Base-by-base conservation (phyloP, 805 yeast species). In the Metschnikowia baotianmanensis region DNA sequence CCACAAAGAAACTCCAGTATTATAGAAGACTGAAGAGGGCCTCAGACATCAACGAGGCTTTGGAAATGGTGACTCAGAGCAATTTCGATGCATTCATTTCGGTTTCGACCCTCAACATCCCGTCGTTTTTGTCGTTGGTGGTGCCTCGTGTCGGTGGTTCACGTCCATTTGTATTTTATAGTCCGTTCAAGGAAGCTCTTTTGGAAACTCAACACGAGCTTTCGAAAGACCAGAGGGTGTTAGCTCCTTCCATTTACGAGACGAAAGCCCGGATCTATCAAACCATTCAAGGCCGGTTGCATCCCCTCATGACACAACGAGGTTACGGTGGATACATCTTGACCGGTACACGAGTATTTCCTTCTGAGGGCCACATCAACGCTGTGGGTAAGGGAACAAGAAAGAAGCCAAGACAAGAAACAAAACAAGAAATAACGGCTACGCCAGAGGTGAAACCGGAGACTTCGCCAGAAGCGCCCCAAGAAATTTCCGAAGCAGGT, bases 221-320 rank as follows among this genome's bases (percentile, higher is more conserved):
- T 31, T 71, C 77, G 48, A 65, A 67, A 21, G 95, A 90, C 54
- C 72, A 78, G 45, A 72, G 88, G 33, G 77, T 86, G 8, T 68
- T 93, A 51, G 91, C 93, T 0, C 95, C 97, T 5, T 78, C 87
- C 12, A 78, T 91, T 17, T 72, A 77, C 47, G 96, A 90, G 61
- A 78, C 95, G 1, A 73, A 86, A 47, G 93, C 85, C 10, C 77
- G 97, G 48, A 82, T 82, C 36, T 90, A 84, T 59, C 99, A 93
- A 67, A 88, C 97, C 3, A 79, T 91, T 21, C 87, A 95, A 15
- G 99, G 98, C 6, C 81, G 95, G 58, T 70, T 91, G 55, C 99
- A 93, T 61, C 99, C 99, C 0, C 58, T 82, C 45, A 93, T 93
- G 99, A 86, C 97, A 0, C 81, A 83, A 74, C 76, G 87, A 54